Base-by-base conservation (phyloP, 306 rosid species). In the Coriaria nepalensis region DNA sequence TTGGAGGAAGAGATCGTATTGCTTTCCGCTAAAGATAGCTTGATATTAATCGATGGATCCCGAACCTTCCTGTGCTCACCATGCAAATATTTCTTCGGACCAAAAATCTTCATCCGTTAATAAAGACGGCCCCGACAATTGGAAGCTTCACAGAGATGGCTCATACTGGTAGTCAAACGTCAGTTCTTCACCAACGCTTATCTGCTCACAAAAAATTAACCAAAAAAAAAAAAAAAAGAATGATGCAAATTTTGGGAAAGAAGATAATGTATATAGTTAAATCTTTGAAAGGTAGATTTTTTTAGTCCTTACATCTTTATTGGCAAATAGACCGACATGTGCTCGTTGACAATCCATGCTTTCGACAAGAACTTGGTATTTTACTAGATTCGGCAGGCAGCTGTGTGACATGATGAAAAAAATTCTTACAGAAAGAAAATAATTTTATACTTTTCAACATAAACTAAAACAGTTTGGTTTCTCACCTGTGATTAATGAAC, bases 401-500 rank as follows among this genome's bases (percentile, higher is more conserved):
- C 98, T 90, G 64, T 68, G 73, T 47, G 7, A 14, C 50, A 67
- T 52, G 65, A 64, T 50, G 73, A 52, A 73, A 47, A 50, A 65
- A 50, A 56, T 43, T 51, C 60, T 14, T 49, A 71, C 48, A 61
- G 38, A 68, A 63, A 55, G 53, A 65, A n/a, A 39, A 53, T 6
- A 14, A n/a, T 37, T 37, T 46, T 39, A 46, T 41, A 13, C 50
- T 2, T 14, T 15, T 33, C 37, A 60, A 8, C 32, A 35, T 43
- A 35, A 53, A 14, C 11, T 47, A 43, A 36, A 7, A 10, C 10
- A 39, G 3, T 20, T 20, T 57, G 46, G 14, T 66, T 32, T 35
- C 40, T 70, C 63, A 82, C 98, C 96, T 82, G 60, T 90, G 95
- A 85, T 85, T 90, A 73, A 90, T 74, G 73, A 90, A 90, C 66